Evolutionary conservation across 1,284 basidiomycete genomes (phyloP).

Genomic region (Rhodotorula sp.): DNA sequence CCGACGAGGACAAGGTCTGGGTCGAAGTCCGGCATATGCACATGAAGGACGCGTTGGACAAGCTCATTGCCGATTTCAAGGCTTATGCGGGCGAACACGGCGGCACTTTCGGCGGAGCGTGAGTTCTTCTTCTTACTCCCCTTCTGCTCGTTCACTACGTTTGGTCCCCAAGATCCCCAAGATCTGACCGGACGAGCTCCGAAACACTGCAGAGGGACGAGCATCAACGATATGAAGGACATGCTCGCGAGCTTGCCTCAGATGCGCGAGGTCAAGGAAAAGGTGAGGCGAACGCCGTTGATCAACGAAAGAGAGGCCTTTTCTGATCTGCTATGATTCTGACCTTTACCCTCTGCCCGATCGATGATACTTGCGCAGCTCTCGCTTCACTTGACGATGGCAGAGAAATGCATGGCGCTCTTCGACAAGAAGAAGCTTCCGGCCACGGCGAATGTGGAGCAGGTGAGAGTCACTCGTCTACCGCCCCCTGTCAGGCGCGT

Average conservation of each 20-base stretch:
- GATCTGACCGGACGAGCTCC: conserved; percentile 5
- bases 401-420: conserved; percentile 91
- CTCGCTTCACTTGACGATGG: conserved; percentile 94
- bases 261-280: conserved; percentile 92
- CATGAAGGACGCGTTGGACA: conserved; percentile 97
- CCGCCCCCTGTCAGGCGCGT: neutral
- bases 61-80: conserved; percentile 91
- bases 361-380: conserved; percentile 58
- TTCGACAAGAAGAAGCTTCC: conserved; percentile 87
- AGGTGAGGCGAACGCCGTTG: conserved; percentile 55
- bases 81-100: conserved; percentile 89
- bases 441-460: conserved; percentile 85
- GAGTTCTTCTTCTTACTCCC: conserved; percentile 47
- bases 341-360: too few relatives aligned
- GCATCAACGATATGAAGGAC: conserved; percentile 96
- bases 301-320: too few relatives aligned
- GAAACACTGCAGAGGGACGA: conserved; percentile 63
- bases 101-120: conserved; percentile 66
- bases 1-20: conserved; percentile 88
- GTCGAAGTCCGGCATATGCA: conserved; percentile 90
- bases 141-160: neutral
- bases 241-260: conserved; percentile 95
- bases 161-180: neutral
- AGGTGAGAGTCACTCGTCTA: conserved; percentile 57
- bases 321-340: neutral